Conservation (phyloP, 176 grass and related monocot genomes). For the Juncus effusus region DNA sequence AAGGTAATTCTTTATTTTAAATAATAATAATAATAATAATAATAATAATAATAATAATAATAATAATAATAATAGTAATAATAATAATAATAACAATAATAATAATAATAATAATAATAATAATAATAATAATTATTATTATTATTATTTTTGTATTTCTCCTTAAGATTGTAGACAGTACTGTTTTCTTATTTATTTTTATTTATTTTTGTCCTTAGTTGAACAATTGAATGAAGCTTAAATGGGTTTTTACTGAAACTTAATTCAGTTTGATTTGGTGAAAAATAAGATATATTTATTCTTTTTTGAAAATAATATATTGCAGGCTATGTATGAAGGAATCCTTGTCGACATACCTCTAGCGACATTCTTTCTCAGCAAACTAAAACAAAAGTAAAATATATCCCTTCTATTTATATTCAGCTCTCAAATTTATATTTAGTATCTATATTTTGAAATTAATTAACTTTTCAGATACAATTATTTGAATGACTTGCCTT, state of each 20-base stretch:
- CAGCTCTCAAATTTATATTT: neutral
- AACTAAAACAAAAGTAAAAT: slow-evolving; percentile 86
- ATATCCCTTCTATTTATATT: slow-evolving; percentile 27
- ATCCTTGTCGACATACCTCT: slow-evolving; percentile 96
- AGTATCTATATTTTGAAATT: slow-evolving; percentile 15
- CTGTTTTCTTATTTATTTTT: too few relatives aligned
- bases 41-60: too few relatives aligned
- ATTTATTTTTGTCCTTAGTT: too few relatives aligned
- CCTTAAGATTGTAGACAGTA: too few relatives aligned
- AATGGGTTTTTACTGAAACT: too few relatives aligned
- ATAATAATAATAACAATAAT: too few relatives aligned
- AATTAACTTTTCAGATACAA: slow-evolving; percentile 51
- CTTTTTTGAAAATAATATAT: slow-evolving; percentile 14
- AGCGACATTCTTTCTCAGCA: slow-evolving; percentile 98
- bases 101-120: too few relatives aligned
- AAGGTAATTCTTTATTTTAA: slow-evolving; percentile 52
- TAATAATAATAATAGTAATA: too few relatives aligned
- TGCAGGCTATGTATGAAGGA: slow-evolving; percentile 89
- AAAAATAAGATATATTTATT: slow-evolving; percentile 17
- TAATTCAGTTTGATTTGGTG: neutral
- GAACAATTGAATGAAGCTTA: too few relatives aligned
- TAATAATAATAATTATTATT: too few relatives aligned
- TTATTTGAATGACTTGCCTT: slow-evolving; percentile 96
- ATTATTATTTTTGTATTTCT: too few relatives aligned
- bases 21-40: neutral